These are phyloP conservation scores for Fusarium pininemorale DNA, from an alignment of 2,329 filamentous ascomycete species.

Conservation along the genomic window DNA sequence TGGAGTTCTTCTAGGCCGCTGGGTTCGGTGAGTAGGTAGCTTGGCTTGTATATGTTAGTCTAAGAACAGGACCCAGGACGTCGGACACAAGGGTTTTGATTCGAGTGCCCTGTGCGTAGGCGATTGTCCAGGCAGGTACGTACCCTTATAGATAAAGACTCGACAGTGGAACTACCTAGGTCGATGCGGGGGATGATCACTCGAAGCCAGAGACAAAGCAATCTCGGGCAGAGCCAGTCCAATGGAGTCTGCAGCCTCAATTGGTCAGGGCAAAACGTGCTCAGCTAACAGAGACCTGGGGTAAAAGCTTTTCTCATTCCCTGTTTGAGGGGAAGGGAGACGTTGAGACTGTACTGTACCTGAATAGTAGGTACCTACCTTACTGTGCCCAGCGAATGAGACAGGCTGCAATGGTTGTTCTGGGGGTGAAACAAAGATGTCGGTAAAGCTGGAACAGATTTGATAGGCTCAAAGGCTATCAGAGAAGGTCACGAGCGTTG, in stretches of 20 bases:
- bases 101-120: constrained; percentile 18
- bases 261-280: background rate
- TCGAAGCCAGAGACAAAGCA: background rate
- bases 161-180: constrained; percentile 3
- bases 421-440: constrained; percentile 6
- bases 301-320: constrained; percentile 7
- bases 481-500: constrained; percentile 11
- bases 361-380: background rate
- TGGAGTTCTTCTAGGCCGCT: constrained; percentile 37
- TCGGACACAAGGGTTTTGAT: constrained; percentile 20
- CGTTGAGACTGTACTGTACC: background rate
- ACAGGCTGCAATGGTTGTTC: background rate
- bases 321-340: background rate
- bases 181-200: constrained; percentile 16
- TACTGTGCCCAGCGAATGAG: background rate
- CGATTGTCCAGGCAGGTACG: constrained; percentile 14
- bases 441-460: constrained; percentile 5
- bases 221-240: constrained; percentile 13
- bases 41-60: background rate
- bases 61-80: background rate
- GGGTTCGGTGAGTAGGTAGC: constrained; percentile 26
- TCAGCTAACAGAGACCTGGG: constrained; percentile 5
- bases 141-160: constrained; percentile 16
- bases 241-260: background rate
- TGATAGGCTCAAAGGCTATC: constrained; percentile 10